Percentiles rank a stretch among this genome's conserved stretches.
These are phyloP conservation scores for Capronia coronata DNA, from an alignment of 2,329 filamentous ascomycete genomes.

Conservation along the genomic window DNA sequence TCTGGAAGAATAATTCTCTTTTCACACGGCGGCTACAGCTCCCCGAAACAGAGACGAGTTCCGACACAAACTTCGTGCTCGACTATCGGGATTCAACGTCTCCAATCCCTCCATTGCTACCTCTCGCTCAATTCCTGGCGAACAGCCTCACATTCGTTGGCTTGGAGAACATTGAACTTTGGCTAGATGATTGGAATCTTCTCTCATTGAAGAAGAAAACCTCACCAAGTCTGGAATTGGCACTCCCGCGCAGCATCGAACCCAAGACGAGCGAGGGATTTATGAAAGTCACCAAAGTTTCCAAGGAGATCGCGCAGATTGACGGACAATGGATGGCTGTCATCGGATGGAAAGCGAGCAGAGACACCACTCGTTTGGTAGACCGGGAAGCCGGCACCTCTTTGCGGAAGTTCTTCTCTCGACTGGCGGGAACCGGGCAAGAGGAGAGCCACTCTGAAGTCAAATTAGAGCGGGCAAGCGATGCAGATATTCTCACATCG, in stretches of 20 bases:
- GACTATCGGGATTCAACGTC: conserved; percentile 88
- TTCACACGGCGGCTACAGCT: conserved; percentile 83
- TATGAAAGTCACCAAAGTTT: conserved; percentile 78
- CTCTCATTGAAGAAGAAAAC: conserved; percentile 75
- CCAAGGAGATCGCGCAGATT: conserved; percentile 82
- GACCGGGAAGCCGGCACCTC: conserved; percentile 50
- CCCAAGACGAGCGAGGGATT: conserved; percentile 77
- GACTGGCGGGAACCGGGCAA: conserved; percentile 52
- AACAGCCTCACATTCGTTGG: conserved; percentile 95
- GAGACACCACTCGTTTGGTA: conserved; percentile 33
- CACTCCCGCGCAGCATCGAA: conserved; percentile 71
- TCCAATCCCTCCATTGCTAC: conserved; percentile 76
- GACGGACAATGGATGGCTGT: conserved; percentile 84
- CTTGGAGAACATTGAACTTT: conserved; percentile 78
- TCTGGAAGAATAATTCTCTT: conserved; percentile 97
- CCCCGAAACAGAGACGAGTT: conserved; percentile 57
- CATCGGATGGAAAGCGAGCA: conserved; percentile 71
- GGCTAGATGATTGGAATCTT: conserved; percentile 80
- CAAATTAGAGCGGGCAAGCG: conserved; percentile 46
- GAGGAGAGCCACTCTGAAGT: conserved; percentile 20
- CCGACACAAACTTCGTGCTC: conserved; percentile 83
- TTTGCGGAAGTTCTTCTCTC: conserved; percentile 71
- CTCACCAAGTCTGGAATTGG: conserved; percentile 66
- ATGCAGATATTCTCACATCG: conserved; percentile 61
- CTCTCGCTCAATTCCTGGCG: conserved; percentile 83